A percentile compares a stretch with the other conserved stretches of the same genome.
phyloP scores from a whole-genome alignment of 2,329 filamentous ascomycete genomes.

The Ceratocystis diversiconidia region DNA sequence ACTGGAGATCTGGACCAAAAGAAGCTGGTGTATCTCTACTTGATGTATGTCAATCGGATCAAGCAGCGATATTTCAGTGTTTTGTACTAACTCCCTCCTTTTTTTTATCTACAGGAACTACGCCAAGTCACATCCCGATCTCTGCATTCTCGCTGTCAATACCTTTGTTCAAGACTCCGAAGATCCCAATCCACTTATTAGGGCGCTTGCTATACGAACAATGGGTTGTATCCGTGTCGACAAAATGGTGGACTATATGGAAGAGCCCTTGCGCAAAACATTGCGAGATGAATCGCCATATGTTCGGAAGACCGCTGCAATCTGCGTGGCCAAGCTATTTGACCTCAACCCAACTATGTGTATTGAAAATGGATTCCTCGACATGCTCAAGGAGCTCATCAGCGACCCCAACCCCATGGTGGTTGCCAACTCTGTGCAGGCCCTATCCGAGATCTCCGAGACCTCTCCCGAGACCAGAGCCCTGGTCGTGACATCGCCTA shows the following conservation, averaged over 20 bases:
- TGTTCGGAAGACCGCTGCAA: constrained; percentile 92
- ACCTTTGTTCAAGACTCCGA: constrained; percentile 98
- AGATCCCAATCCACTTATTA: constrained; percentile 90
- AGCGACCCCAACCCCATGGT: constrained; percentile 98
- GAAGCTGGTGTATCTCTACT: constrained; percentile 95
- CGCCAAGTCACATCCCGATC: constrained; percentile 94
- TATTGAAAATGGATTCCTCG: constrained; percentile 90
- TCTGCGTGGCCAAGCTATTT: constrained; percentile 95
- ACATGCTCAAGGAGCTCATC: constrained; percentile 87
- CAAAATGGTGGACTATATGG: constrained; percentile 99
- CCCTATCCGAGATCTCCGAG: constrained; percentile 80
- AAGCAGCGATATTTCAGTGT: background rate
- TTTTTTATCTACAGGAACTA: constrained; percentile 61
- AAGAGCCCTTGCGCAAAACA: constrained; percentile 90
- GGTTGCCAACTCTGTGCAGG: constrained; percentile 91
- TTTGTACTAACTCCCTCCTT: background rate
- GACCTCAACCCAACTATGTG: constrained; percentile 87
- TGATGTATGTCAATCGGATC: constrained; percentile 53
- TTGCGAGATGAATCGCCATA: constrained; percentile 95
- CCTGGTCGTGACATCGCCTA: constrained; percentile 65
- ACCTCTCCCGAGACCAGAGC: constrained; percentile 82
- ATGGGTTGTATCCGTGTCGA: constrained; percentile 98
- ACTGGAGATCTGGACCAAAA: constrained; percentile 92
- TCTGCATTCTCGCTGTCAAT: constrained; percentile 97
- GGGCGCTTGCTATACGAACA: constrained; percentile 87